Evolutionary conservation across 2,329 filamentous ascomycete genomes (phyloP).

Genomic region (Curvularia sp.): DNA sequence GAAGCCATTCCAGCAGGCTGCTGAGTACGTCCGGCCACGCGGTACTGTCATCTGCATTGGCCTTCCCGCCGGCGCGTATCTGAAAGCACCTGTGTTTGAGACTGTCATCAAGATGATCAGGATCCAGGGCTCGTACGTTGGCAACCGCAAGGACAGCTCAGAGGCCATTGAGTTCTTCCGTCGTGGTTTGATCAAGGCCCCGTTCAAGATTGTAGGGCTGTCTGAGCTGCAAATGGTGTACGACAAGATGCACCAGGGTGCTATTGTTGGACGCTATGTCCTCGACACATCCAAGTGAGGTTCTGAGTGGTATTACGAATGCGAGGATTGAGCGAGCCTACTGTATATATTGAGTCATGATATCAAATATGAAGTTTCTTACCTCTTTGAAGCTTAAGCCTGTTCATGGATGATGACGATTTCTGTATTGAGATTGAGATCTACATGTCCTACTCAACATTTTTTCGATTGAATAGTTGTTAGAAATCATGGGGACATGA

Average conservation of each 20-base stretch:
- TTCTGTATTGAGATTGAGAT: background rate
- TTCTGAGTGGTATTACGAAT: background rate
- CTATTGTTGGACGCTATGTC: conserved; percentile 80
- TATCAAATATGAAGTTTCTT: background rate
- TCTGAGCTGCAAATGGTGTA: conserved; percentile 83
- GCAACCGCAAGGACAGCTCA: conserved; percentile 84
- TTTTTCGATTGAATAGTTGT: background rate
- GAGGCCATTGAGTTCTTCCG: conserved; percentile 92
- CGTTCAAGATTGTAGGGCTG: conserved; percentile 84
- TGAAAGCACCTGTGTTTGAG: conserved; percentile 87
- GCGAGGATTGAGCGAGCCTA: background rate
- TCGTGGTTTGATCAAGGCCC: conserved; percentile 82
- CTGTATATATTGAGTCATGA: conserved; percentile 20
- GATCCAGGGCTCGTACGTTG: conserved; percentile 89
- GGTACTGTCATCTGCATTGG: conserved; percentile 90
- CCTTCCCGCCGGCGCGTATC: conserved; percentile 76
- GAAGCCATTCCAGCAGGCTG: conserved; percentile 94
- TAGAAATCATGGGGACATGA: too few species aligned
- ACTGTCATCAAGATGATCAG: conserved; percentile 88
- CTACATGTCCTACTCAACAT: background rate
- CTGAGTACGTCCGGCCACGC: conserved; percentile 81
- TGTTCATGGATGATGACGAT: background rate
- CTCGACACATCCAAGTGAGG: conserved; percentile 66
- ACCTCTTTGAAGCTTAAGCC: background rate
- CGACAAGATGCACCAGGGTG: conserved; percentile 69